Evolutionary conservation across 2,329 filamentous ascomycete species (phyloP).

Genomic region (Beauveria brongniartii): DNA sequence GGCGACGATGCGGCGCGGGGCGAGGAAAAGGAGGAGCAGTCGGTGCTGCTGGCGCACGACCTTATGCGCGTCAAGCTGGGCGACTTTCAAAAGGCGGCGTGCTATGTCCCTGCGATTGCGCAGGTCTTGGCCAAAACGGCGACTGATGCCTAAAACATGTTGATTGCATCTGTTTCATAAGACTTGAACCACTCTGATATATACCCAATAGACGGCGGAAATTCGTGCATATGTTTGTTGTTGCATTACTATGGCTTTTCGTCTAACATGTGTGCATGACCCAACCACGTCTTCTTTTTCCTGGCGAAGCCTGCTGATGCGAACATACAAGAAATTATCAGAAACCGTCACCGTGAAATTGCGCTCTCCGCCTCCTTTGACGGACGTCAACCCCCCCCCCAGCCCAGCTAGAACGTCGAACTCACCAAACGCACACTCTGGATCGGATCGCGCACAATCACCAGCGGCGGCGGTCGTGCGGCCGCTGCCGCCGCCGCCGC

Average conservation of each 20-base stretch:
- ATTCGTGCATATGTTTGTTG: too few relatives aligned
- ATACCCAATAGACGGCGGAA: constrained; percentile 4
- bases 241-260: background rate
- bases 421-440: background rate
- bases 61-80: constrained; percentile 67
- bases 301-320: background rate
- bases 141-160: background rate
- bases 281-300: too few relatives aligned
- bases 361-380: too few relatives aligned
- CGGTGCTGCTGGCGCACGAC: constrained; percentile 66
- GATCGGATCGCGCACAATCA: too few relatives aligned
- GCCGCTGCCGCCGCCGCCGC: background rate
- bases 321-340: background rate
- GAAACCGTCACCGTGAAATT: too few relatives aligned
- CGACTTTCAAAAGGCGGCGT: constrained; percentile 59
- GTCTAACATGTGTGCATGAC: background rate
- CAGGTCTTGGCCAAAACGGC: constrained; percentile 39
- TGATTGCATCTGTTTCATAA: background rate
- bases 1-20: constrained; percentile 14
- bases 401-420: background rate
- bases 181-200: background rate
- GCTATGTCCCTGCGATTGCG: constrained; percentile 50
- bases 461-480: too few relatives aligned
- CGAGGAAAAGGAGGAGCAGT: constrained; percentile 5
- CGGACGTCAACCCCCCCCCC: too few relatives aligned